A percentile compares a stretch with the other conserved stretches of the same genome.
These are phyloP conservation scores for Pterula multifida DNA, from an alignment of 1,284 basidiomycete genomes.

Conservation along the genomic window DNA sequence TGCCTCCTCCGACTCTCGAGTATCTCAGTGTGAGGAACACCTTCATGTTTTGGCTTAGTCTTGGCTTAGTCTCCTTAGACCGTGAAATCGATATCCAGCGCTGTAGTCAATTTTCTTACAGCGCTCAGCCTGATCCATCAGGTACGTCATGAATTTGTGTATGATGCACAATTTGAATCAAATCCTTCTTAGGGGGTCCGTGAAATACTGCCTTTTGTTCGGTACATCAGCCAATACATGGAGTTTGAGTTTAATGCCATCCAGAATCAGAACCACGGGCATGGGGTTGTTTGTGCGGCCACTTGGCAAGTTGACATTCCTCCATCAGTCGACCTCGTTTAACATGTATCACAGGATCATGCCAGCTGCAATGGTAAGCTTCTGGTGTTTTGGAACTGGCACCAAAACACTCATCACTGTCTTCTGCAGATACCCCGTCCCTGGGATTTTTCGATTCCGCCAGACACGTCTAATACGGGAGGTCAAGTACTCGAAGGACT, in stretches of 20 bases:
- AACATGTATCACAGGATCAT: constrained; percentile 40
- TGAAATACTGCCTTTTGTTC: constrained; percentile 68
- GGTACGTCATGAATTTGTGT: not conserved
- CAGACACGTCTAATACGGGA: no score
- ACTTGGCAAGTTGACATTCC: constrained; percentile 45
- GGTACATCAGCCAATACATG: constrained; percentile 65
- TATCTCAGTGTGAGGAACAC: constrained; percentile 38
- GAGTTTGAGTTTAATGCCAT: constrained; percentile 61
- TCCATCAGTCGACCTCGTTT: not conserved
- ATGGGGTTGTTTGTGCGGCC: constrained; percentile 72
- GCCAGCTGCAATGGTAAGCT: constrained; percentile 51
- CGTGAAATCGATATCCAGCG: constrained; percentile 46
- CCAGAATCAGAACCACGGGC: constrained; percentile 47
- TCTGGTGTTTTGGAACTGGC: no score
- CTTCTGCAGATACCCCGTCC: constrained; percentile 43
- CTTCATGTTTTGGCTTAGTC: not conserved
- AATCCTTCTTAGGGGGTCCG: constrained; percentile 38
- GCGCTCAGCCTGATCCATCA: constrained; percentile 54
- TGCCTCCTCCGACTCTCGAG: constrained; percentile 54
- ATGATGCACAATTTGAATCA: not conserved
- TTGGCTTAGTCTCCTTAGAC: constrained; percentile 22
- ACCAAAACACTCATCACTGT: constrained; percentile 3
- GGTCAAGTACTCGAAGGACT: not conserved
- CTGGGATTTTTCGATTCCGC: constrained; percentile 58
- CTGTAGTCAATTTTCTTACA: constrained; percentile 60